phyloP scores from a whole-genome alignment of 164 flowering plant species.

The Macadamia integrifolia region DNA sequence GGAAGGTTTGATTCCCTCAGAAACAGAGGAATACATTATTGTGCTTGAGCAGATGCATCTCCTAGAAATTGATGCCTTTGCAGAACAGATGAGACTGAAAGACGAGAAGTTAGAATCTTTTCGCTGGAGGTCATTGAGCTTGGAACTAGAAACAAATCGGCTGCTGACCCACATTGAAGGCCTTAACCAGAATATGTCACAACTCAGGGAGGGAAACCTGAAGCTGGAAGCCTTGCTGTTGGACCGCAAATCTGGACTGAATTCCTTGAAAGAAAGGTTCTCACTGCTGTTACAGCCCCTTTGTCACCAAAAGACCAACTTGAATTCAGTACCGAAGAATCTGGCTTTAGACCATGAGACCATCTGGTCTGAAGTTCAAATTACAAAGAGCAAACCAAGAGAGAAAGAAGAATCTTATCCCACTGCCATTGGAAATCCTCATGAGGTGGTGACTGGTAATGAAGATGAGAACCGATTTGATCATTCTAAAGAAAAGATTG shows the following conservation, averaged over 20 bases:
- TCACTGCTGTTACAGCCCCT: constrained; percentile 21
- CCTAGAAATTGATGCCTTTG: constrained; percentile 70
- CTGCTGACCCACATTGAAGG: constrained; percentile 58
- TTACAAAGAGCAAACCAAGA: constrained; percentile 36
- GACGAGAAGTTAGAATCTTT: constrained; percentile 76
- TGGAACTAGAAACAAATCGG: constrained; percentile 73
- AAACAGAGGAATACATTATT: constrained; percentile 47
- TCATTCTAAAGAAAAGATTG: constrained; percentile 23
- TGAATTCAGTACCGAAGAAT: constrained; percentile 17
- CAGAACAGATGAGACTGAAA: constrained; percentile 69
- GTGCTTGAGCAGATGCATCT: constrained; percentile 58
- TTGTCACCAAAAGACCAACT: constrained; percentile 17
- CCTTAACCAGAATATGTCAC: constrained; percentile 42
- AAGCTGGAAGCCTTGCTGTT: constrained; percentile 49
- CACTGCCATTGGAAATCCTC: constrained; percentile 6
- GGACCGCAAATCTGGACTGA: constrained; percentile 52
- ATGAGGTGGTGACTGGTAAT: constrained; percentile 14
- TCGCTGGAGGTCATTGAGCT: constrained; percentile 63
- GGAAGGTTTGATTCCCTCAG: constrained; percentile 46
- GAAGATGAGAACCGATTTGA: constrained; percentile 10
- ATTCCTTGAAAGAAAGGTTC: constrained; percentile 40
- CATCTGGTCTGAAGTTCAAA: constrained; percentile 49
- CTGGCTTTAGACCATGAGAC: constrained; percentile 19
- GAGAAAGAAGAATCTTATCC: constrained; percentile 29
- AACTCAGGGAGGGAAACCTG: constrained; percentile 48